Evolutionary conservation across 257 asterid species (phyloP), one percentile per base, ranked within the genome.

Genomic region (Eustoma russellianum): DNA sequence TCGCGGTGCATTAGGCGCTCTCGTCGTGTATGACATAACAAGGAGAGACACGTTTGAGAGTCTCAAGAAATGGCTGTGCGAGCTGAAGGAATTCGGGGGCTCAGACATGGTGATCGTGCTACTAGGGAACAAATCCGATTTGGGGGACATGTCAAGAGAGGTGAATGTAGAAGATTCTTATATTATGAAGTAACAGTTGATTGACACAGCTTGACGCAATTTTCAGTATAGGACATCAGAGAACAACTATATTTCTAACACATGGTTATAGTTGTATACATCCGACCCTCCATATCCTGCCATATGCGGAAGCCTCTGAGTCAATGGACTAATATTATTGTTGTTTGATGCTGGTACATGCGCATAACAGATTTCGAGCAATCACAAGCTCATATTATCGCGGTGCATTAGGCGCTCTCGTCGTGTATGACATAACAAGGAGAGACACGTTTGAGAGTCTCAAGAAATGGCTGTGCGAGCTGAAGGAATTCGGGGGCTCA

Each of bases 341-440:
- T n/a, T n/a, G n/a, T n/a, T n/a, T n/a, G n/a, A n/a, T n/a, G n/a
- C n/a, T n/a, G n/a, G n/a, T n/a, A 9, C 13, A 38, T 0, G 43
- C 2, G 43, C 43, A 8, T 16, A 53, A 33, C 77, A 88, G 95
- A 72, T 85, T 85, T 50, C 67, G 97, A 50, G 97, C 97, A 48
- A 82, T 88, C 52, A 88, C 97, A 2, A 88, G 95, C 71, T 88
- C 97, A 13, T 88, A 88, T 62, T 88, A 85, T 62, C 77, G 97
- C 0, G 97, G 97, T 55, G 97, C 97, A 0, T 48, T 82, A 9
- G 97, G 97, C 0, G 97, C 94, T 7, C 43, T 88, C 40, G 62
- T 88, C 10, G 97, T 85, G 13, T 88, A 85, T 61, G 97, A 88
- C 70, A 71, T 80, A 50, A 88, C 97, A 6, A 66, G 94, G 54